These are phyloP conservation scores for Fusarium buxicola DNA, from an alignment of 2,329 filamentous ascomycete genomes.

Conservation along the genomic window DNA sequence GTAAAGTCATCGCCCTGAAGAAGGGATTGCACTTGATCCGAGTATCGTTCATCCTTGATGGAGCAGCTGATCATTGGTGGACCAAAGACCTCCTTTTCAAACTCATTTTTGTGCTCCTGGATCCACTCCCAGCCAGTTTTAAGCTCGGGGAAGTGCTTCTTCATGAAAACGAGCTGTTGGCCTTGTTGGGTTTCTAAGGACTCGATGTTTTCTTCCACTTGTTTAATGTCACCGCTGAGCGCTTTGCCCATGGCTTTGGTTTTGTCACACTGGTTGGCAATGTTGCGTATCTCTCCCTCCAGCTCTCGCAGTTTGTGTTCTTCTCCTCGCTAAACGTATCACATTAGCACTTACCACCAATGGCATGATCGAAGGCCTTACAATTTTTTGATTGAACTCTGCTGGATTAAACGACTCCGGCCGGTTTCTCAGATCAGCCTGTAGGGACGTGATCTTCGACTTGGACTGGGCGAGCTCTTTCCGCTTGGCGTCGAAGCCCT, in stretches of 20 bases:
- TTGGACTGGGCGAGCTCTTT: constrained; percentile 63
- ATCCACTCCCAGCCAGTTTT: constrained; percentile 85
- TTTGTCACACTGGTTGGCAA: constrained; percentile 55
- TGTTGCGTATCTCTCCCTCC: constrained; percentile 54
- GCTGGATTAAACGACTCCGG: constrained; percentile 75
- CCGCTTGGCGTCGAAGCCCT: constrained; percentile 62
- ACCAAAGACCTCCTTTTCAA: constrained; percentile 82
- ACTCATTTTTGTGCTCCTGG: constrained; percentile 73
- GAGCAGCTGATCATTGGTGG: constrained; percentile 85
- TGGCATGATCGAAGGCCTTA: constrained; percentile 54
- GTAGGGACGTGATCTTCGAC: constrained; percentile 70
- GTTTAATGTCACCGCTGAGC: constrained; percentile 53
- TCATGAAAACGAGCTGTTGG: constrained; percentile 76
- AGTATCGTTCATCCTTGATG: constrained; percentile 77
- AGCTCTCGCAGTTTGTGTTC: constrained; percentile 68
- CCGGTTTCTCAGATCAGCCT: constrained; percentile 70
- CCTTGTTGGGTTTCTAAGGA: constrained; percentile 80
- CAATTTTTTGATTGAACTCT: constrained; percentile 79
- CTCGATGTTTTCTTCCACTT: constrained; percentile 62
- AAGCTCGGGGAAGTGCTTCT: constrained; percentile 70
- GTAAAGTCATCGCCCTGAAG: constrained; percentile 64
- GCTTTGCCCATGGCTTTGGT: constrained; percentile 56
- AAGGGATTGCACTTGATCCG: constrained; percentile 65
- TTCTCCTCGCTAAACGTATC: constrained; percentile 64
- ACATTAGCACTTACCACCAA: constrained; percentile 39